A percentile compares a stretch with the other conserved stretches of the same genome.
These are phyloP conservation scores for Plectosphaerella cucumerina DNA, from an alignment of 2,329 filamentous ascomycete genomes.

Conservation along the genomic window DNA sequence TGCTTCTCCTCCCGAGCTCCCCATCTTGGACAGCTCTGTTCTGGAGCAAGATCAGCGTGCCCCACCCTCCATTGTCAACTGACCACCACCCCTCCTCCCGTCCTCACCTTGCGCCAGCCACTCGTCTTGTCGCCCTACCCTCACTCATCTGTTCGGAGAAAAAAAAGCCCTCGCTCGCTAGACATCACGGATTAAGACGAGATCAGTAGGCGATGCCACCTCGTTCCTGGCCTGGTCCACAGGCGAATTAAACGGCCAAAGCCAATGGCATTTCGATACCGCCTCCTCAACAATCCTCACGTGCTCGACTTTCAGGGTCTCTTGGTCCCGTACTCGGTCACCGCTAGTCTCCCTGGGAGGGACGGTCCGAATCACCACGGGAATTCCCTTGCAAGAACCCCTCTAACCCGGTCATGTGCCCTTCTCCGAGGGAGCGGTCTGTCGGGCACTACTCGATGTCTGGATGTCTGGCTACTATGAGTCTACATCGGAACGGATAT, in stretches of 20 bases:
- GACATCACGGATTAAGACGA: background rate
- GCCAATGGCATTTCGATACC: slow-evolving; percentile 6
- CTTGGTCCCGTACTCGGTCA: background rate
- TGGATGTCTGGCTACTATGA: background rate
- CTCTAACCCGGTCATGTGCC: background rate
- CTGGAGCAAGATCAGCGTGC: background rate
- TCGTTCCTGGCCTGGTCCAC: background rate
- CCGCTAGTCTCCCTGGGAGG: slow-evolving; percentile 1
- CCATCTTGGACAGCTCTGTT: no score
- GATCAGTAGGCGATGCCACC: background rate
- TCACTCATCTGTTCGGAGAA: slow-evolving; percentile 8
- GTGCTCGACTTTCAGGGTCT: background rate
- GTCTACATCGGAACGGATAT: no score
- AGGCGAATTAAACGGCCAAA: slow-evolving; percentile 4
- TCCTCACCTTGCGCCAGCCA: background rate
- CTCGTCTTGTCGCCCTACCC: background rate
- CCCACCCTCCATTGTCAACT: slow-evolving; percentile 11
- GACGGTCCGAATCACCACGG: slow-evolving; percentile 7
- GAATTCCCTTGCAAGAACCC: background rate
- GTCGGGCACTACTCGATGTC: background rate
- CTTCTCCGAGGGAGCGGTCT: background rate
- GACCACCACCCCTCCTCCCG: slow-evolving; percentile 10
- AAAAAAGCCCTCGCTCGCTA: background rate
- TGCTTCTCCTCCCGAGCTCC: no score
- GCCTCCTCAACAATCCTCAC: background rate